Percentiles rank a stretch among this genome's conserved stretches.
phyloP scores from a whole-genome alignment of 148 eudicot species.

The Salicornia ramosissima region DNA sequence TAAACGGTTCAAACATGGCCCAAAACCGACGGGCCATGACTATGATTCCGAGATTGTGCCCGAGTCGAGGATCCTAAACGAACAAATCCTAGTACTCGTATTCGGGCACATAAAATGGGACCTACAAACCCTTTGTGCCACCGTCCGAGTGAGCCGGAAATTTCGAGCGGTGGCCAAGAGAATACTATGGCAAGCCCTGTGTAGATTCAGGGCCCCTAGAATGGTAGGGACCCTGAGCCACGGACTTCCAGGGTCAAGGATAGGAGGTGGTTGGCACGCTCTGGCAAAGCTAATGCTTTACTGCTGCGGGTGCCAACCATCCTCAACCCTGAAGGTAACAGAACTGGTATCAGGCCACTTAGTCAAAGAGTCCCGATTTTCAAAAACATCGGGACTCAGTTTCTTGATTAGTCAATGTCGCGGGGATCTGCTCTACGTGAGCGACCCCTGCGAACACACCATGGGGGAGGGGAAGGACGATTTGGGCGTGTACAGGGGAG shows the following conservation, averaged over 20 bases:
- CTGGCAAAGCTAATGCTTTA: slow-evolving; percentile 68
- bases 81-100: slow-evolving; percentile 47
- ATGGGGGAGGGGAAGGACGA: slow-evolving; percentile 35
- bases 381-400: slow-evolving; percentile 83
- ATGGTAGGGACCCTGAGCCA: slow-evolving; percentile 41
- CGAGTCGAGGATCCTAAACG: slow-evolving; percentile 47
- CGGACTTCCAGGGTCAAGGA: slow-evolving; percentile 34
- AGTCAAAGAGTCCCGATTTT: slow-evolving; percentile 55
- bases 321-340: slow-evolving; percentile 29
- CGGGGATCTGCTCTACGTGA: slow-evolving; percentile 58
- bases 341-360: slow-evolving; percentile 46
- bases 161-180: slow-evolving; percentile 60
- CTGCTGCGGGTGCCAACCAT: slow-evolving; percentile 69
- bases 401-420: slow-evolving; percentile 48
- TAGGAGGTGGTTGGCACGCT: slow-evolving; percentile 77
- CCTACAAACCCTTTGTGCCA: slow-evolving; percentile 36
- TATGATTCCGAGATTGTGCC: slow-evolving; percentile 11
- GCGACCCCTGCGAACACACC: slow-evolving; percentile 84
- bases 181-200: slow-evolving; percentile 58
- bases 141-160: slow-evolving; percentile 49
- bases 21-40: slow-evolving; percentile 16
- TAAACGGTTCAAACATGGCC: slow-evolving; percentile 20
- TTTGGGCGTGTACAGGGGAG: slow-evolving; percentile 70
- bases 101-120: slow-evolving; percentile 69
- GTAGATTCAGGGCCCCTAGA: slow-evolving; percentile 51